Percentiles rank a stretch among this genome's conserved stretches.
These are phyloP conservation scores for Beauveria varroae DNA, from an alignment of 2,329 filamentous ascomycete species.

Conservation along the genomic window DNA sequence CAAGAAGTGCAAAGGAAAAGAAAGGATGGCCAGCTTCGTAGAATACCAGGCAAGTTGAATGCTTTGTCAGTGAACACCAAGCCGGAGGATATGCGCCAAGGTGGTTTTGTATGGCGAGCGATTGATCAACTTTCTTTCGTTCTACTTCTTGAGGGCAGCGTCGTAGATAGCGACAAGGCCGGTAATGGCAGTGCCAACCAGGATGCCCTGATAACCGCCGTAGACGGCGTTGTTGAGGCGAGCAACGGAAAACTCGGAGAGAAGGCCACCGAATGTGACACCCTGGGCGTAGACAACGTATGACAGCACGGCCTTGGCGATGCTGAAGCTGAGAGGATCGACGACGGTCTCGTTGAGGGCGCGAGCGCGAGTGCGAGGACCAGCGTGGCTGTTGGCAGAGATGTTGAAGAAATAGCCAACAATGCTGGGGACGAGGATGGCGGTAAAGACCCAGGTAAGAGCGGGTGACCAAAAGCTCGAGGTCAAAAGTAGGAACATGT, in stretches of 20 bases:
- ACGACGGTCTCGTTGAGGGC: slow-evolving; percentile 38
- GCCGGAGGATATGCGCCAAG: neutral
- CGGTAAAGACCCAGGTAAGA: slow-evolving; percentile 68
- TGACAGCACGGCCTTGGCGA: slow-evolving; percentile 74
- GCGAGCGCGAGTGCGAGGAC: slow-evolving; percentile 35
- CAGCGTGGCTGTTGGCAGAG: slow-evolving; percentile 43
- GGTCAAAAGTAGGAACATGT: slow-evolving; percentile 72
- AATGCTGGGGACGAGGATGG: slow-evolving; percentile 59
- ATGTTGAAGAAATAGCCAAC: slow-evolving; percentile 89
- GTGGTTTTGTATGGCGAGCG: neutral
- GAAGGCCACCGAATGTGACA: slow-evolving; percentile 53
- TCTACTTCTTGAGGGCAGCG: slow-evolving; percentile 62
- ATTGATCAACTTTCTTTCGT: neutral
- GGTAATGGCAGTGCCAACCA: slow-evolving; percentile 62
- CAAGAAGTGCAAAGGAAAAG: neutral
- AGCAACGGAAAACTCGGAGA: slow-evolving; percentile 51
- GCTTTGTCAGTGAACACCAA: neutral
- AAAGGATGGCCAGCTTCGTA: neutral
- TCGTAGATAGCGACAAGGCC: slow-evolving; percentile 68
- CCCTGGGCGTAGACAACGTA: slow-evolving; percentile 73
- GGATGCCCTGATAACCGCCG: slow-evolving; percentile 61
- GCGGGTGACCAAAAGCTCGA: slow-evolving; percentile 78
- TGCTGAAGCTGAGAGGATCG: slow-evolving; percentile 85
- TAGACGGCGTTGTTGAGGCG: slow-evolving; percentile 61
- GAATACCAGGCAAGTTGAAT: neutral